phyloP scores from a whole-genome alignment of 345 rosid species.

The Combretum micranthum region DNA sequence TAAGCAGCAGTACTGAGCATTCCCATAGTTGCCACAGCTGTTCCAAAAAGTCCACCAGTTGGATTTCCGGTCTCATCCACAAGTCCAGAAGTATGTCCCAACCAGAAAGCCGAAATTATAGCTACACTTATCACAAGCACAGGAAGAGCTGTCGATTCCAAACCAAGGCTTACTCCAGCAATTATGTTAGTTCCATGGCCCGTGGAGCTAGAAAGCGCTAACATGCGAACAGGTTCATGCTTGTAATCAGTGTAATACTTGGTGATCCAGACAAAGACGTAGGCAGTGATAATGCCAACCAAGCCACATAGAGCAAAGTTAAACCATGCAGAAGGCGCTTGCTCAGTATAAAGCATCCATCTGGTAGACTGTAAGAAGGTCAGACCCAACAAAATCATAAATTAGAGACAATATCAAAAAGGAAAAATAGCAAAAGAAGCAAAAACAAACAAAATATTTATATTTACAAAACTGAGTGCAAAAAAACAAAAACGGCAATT shows the following conservation, averaged over 20 bases:
- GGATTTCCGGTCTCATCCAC: conserved; percentile 82
- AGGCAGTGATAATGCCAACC: conserved; percentile 96
- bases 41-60: conserved; percentile 94
- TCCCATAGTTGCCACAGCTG: conserved; percentile 99
- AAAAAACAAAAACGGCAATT: not conserved
- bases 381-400: conserved; percentile 1
- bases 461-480: not conserved
- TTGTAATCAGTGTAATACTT: conserved; percentile 97
- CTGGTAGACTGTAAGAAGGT: conserved; percentile 69
- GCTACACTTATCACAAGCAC: conserved; percentile 85
- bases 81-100: conserved; percentile 90
- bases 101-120: conserved; percentile 82
- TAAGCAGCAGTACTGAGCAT: conserved; percentile 99
- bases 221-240: conserved; percentile 85
- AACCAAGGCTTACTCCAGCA: conserved; percentile 98
- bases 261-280: conserved; percentile 85
- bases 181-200: conserved; percentile 99
- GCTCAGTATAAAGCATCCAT: conserved; percentile 95
- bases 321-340: conserved; percentile 98
- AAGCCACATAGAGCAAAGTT: conserved; percentile 89
- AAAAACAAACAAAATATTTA: not conserved
- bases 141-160: conserved; percentile 97
- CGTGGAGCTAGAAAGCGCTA: conserved; percentile 95
- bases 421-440: not conserved
- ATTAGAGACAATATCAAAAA: not conserved